phyloP scores from a whole-genome alignment of 176 grass and related monocot species.

The Oryza australiensis region DNA sequence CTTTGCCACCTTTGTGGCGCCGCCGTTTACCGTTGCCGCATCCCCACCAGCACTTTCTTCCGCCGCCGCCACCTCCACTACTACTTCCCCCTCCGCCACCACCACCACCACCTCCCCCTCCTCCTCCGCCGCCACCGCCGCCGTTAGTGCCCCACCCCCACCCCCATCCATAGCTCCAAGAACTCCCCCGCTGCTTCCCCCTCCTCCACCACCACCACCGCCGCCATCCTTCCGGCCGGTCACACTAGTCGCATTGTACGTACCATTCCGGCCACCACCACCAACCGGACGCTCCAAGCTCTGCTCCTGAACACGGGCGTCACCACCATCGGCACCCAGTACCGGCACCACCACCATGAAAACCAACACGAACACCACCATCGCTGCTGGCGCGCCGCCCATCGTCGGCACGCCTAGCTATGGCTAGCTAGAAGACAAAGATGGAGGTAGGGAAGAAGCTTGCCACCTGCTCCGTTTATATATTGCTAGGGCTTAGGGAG shows the following conservation, averaged over 20 bases:
- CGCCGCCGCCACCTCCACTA: background rate
- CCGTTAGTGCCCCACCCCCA: slow-evolving; percentile 37
- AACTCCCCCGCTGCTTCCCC: slow-evolving; percentile 16
- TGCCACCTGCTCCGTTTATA: background rate
- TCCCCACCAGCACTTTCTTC: background rate
- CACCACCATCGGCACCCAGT: background rate
- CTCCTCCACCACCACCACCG: slow-evolving; percentile 31
- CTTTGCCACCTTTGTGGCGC: background rate
- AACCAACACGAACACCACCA: background rate
- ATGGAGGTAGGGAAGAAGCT: background rate
- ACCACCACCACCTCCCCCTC: slow-evolving; percentile 26
- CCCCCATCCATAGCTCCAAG: slow-evolving; percentile 42
- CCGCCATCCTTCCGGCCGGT: slow-evolving; percentile 38
- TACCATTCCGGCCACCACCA: background rate
- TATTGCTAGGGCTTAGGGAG: background rate
- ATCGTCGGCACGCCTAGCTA: background rate
- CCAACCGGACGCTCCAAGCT: background rate
- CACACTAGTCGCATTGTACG: slow-evolving; percentile 15
- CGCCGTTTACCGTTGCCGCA: background rate
- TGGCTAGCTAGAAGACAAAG: background rate
- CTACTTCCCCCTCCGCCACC: slow-evolving; percentile 33
- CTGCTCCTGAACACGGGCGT: slow-evolving; percentile 8
- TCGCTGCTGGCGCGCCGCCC: background rate
- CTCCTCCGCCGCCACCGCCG: slow-evolving; percentile 40
- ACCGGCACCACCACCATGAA: background rate